phyloP scores from a whole-genome alignment of 768 basidiomycete genomes.

The Boletus rubropictus region DNA sequence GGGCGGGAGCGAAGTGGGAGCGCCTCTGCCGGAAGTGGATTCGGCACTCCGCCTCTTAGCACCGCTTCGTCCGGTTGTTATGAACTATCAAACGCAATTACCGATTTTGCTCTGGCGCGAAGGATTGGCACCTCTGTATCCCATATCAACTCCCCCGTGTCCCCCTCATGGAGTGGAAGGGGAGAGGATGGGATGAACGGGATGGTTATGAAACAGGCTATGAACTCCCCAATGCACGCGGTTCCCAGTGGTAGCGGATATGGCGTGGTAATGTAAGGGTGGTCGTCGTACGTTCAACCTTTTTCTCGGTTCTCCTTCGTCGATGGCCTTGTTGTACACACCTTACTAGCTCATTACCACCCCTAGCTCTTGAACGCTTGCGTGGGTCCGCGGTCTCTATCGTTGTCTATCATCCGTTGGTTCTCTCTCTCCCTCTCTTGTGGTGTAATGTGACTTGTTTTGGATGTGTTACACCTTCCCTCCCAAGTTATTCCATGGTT shows the following conservation, averaged over 20 bases:
- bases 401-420: conserved; percentile 11
- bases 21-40: conserved; percentile 31
- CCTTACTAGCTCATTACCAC: conserved; percentile 9
- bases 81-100: conserved; percentile 30
- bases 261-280: conserved; percentile 34
- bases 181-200: conserved; percentile 29
- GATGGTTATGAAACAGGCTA: conserved; percentile 33
- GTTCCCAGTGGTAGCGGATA: conserved; percentile 36
- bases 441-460: conserved; percentile 11
- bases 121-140: conserved; percentile 21
- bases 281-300: conserved; percentile 4
- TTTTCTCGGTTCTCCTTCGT: not conserved
- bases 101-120: conserved; percentile 25
- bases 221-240: conserved; percentile 35
- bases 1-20: conserved; percentile 35
- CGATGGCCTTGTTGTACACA: conserved; percentile 8
- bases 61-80: conserved; percentile 29
- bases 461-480: conserved; percentile 11
- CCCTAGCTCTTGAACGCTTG: conserved; percentile 12
- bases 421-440: conserved; percentile 8
- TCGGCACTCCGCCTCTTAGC: conserved; percentile 28
- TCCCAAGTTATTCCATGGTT: conserved; percentile 10
- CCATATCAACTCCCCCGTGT: conserved; percentile 24
- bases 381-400: conserved; percentile 7
- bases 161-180: conserved; percentile 23